A percentile compares a stretch with the other conserved stretches of the same genome.
Conservation (phyloP, 768 basidiomycete genomes). For the Fomitopsis serialis region DNA sequence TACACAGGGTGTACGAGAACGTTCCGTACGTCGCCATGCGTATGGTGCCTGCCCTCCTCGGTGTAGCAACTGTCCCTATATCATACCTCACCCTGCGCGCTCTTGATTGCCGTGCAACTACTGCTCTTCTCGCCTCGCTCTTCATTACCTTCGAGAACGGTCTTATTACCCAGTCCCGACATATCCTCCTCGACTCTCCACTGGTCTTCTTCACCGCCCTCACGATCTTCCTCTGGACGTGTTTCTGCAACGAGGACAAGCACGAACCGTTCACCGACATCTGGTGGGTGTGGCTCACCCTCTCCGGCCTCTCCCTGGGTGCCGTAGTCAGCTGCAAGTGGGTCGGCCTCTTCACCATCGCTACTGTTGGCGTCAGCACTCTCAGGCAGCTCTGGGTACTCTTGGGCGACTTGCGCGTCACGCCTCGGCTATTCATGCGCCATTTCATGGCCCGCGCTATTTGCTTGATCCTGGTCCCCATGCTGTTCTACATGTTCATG, state of each 20-base stretch:
- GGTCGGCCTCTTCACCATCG: slow-evolving; percentile 98
- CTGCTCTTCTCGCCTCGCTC: slow-evolving; percentile 84
- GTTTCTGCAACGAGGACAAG: slow-evolving; percentile 90
- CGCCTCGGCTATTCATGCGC: slow-evolving; percentile 66
- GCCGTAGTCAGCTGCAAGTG: slow-evolving; percentile 95
- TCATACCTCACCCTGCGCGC: slow-evolving; percentile 92
- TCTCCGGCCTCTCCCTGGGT: slow-evolving; percentile 87
- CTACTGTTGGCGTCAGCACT: slow-evolving; percentile 85
- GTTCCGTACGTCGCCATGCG: slow-evolving; percentile 98
- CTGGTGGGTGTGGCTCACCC: slow-evolving; percentile 92
- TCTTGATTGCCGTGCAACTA: slow-evolving; percentile 87
- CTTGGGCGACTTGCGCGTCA: slow-evolving; percentile 79
- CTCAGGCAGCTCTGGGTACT: slow-evolving; percentile 84
- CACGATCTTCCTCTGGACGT: slow-evolving; percentile 79
- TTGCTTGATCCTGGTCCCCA: slow-evolving; percentile 82
- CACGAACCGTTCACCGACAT: slow-evolving; percentile 72
- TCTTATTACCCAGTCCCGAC: slow-evolving; percentile 89
- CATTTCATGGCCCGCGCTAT: slow-evolving; percentile 89
- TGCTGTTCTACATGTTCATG: slow-evolving; percentile 93
- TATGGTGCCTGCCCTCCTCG: slow-evolving; percentile 85
- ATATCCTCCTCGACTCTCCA: slow-evolving; percentile 97
- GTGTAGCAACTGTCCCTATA: slow-evolving; percentile 84
- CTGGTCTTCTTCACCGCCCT: slow-evolving; percentile 97
- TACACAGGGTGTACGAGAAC: slow-evolving; percentile 65
- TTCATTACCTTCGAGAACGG: slow-evolving; percentile 98